Evolutionary conservation across 2,329 filamentous ascomycete genomes (phyloP).

Genomic region (Escovopsis sp.): DNA sequence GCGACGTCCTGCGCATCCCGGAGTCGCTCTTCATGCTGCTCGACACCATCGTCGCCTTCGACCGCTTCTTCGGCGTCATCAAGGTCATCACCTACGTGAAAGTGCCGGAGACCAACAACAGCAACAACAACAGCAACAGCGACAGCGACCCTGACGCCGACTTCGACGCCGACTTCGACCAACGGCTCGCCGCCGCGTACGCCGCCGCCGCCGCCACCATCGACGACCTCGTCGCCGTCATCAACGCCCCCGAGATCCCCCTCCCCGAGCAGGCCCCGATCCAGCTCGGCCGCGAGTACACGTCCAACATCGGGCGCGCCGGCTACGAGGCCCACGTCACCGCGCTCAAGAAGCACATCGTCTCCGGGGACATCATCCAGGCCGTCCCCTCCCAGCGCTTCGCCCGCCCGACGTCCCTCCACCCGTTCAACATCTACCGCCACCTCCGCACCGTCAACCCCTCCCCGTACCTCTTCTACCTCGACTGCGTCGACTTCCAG

Average conservation of each 20-base stretch:
- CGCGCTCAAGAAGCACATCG: constrained; percentile 78
- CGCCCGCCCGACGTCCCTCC: constrained; percentile 72
- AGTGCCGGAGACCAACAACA: too few species aligned
- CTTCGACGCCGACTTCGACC: too few species aligned
- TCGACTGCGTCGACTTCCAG: constrained; percentile 83
- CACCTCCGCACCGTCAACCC: constrained; percentile 95
- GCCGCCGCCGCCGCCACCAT: constrained; percentile 50
- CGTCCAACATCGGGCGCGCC: constrained; percentile 75
- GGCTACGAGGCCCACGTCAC: constrained; percentile 90
- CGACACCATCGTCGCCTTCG: constrained; percentile 86
- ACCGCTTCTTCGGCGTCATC: constrained; percentile 84
- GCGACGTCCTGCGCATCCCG: constrained; percentile 77
- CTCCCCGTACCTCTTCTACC: constrained; percentile 92
- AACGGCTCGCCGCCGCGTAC: constrained; percentile 52
- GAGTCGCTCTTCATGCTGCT: constrained; percentile 97
- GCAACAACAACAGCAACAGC: too few species aligned
- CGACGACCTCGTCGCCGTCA: constrained; percentile 50
- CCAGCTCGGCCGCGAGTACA: constrained; percentile 60
- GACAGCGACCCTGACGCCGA: constrained; percentile 25
- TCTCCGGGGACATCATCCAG: constrained; percentile 89
- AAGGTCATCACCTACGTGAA: constrained; percentile 87
- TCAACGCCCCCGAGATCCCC: constrained; percentile 61
- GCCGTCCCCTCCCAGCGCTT: constrained; percentile 91
- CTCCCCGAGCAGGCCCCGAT: constrained; percentile 66
- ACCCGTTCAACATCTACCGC: constrained; percentile 97